A percentile compares a stretch with the other conserved stretches of the same genome.
Evolutionary conservation across 1,284 basidiomycete genomes (phyloP).

Genomic region (Austroboletus novae-zelandiae): DNA sequence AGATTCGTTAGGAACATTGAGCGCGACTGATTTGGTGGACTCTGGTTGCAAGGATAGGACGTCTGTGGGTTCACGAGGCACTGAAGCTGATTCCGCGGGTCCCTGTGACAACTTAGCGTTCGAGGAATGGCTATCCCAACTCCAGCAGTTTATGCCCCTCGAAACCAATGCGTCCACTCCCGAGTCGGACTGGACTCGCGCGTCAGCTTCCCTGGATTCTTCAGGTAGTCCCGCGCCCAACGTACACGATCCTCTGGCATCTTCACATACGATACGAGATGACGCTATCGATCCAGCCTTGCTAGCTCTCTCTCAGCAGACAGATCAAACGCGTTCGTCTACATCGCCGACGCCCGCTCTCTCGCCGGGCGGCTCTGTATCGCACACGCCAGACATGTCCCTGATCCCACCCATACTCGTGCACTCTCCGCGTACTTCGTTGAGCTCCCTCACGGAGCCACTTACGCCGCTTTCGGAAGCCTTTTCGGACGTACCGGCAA

Average conservation of each 20-base stretch:
- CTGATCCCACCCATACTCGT: slow-evolving; percentile 26
- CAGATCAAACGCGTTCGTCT: slow-evolving; percentile 1
- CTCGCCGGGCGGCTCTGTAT: background rate
- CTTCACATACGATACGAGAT: slow-evolving; percentile 12
- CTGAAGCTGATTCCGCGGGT: background rate
- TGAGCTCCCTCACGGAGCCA: slow-evolving; percentile 36
- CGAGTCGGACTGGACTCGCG: slow-evolving; percentile 12
- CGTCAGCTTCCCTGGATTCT: slow-evolving; percentile 1
- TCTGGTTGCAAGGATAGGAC: slow-evolving; percentile 7
- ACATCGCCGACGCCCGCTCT: background rate
- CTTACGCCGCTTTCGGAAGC: slow-evolving; percentile 29
- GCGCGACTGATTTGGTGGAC: background rate
- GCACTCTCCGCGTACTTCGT: slow-evolving; percentile 37
- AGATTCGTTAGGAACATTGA: slow-evolving; percentile 2
- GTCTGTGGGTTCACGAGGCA: slow-evolving; percentile 4
- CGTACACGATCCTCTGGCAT: background rate
- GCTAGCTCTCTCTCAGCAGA: slow-evolving; percentile 27
- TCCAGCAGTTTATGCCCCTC: slow-evolving; percentile 39
- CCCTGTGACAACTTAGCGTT: slow-evolving; percentile 39
- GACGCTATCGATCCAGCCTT: slow-evolving; percentile 38
- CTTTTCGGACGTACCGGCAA: slow-evolving; percentile 10
- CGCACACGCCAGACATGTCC: slow-evolving; percentile 3
- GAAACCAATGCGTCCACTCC: slow-evolving; percentile 6
- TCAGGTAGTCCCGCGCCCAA: background rate
- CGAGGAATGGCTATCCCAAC: slow-evolving; percentile 51